Conservation (phyloP, 768 basidiomycete genomes). For the Dioszegia hungarica region DNA sequence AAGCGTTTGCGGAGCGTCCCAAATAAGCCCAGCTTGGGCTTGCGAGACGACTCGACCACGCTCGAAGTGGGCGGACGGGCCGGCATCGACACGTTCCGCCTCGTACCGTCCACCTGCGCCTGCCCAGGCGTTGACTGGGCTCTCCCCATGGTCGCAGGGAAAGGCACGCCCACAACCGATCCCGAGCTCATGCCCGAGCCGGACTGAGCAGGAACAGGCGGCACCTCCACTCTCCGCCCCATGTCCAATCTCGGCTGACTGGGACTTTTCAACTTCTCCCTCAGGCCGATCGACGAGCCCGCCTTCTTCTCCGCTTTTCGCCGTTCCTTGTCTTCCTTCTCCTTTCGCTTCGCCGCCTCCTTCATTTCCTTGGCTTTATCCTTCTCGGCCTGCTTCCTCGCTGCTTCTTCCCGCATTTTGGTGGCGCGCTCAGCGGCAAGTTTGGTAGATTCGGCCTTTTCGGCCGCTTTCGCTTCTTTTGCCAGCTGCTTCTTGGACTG, state of each 20-base stretch:
- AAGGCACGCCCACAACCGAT: neutral
- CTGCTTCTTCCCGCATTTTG: conserved; percentile 15
- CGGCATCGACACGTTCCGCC: neutral
- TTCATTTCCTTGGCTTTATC: conserved; percentile 18
- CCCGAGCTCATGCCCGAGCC: too few species aligned
- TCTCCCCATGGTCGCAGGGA: neutral
- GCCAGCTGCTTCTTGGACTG: conserved; percentile 40
- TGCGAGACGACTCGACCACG: neutral
- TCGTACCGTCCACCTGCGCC: neutral
- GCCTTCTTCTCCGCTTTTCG: conserved; percentile 26
- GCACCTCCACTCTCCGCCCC: neutral
- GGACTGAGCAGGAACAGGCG: neutral
- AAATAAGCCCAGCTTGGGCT: conserved; percentile 9
- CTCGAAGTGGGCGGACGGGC: neutral
- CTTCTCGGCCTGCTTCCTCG: conserved; percentile 24
- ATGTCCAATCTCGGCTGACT: neutral
- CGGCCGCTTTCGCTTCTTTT: conserved; percentile 40
- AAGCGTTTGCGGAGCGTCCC: conserved; percentile 13
- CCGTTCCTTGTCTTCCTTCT: conserved; percentile 34
- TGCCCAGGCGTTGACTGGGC: neutral
- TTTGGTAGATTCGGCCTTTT: conserved; percentile 27
- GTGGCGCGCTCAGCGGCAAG: conserved; percentile 28
- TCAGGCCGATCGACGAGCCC: neutral
- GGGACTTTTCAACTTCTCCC: neutral
- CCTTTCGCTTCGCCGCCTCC: conserved; percentile 26